These are phyloP conservation scores for Phytophthora fragariae DNA, from an alignment of 352 stramenopile genomes.

Conservation along the genomic window DNA sequence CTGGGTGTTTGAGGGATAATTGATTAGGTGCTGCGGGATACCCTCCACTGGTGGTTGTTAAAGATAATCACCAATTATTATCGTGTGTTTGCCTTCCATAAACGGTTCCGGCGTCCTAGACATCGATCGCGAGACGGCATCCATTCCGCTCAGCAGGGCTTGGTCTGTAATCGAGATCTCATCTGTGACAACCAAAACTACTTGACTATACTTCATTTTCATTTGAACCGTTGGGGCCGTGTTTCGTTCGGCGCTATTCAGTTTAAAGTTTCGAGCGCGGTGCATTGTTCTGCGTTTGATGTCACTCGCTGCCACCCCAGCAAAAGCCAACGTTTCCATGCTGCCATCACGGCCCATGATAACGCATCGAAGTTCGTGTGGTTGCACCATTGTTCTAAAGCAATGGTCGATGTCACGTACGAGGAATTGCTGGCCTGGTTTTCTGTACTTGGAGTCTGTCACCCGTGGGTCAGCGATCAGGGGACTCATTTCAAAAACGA, in stretches of 20 bases:
- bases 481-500: too few species aligned
- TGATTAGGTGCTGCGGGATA: too few species aligned
- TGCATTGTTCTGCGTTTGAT: background rate
- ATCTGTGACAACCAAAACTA: constrained; percentile 29
- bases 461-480: too few species aligned
- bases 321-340: constrained; percentile 7
- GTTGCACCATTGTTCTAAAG: too few species aligned
- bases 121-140: constrained; percentile 11
- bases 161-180: constrained; percentile 42
- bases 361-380: too few species aligned
- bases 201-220: constrained; percentile 14
- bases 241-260: constrained; percentile 10
- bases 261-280: background rate
- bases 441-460: too few species aligned
- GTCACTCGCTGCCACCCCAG: background rate
- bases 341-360: background rate
- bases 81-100: constrained; percentile 36
- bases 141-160: constrained; percentile 16
- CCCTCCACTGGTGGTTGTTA: constrained; percentile 20
- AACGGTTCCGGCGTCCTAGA: background rate
- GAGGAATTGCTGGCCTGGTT: too few species aligned
- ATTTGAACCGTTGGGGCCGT: constrained; percentile 21
- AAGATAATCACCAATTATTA: constrained; percentile 31
- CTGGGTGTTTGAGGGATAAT: too few species aligned
- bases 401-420: too few species aligned